These are phyloP conservation scores for Magnolia sinica DNA, from an alignment of 164 flowering plant genomes.

Conservation along the genomic window DNA sequence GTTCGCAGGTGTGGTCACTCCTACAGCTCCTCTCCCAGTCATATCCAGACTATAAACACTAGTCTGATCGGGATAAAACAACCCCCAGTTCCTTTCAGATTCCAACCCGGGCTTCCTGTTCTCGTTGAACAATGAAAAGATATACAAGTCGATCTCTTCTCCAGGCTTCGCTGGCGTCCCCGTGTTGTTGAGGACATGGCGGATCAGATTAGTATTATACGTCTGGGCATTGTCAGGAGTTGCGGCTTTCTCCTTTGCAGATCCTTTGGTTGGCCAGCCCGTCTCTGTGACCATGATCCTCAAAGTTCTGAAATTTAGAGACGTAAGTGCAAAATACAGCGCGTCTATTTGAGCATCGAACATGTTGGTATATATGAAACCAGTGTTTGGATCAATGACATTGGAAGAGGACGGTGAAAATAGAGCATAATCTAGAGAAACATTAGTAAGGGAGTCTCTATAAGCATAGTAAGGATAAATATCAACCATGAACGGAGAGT, in stretches of 20 bases:
- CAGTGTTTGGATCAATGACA: constrained; percentile 92
- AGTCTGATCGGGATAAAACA: constrained; percentile 90
- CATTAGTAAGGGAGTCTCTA: constrained; percentile 58
- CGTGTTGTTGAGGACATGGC: constrained; percentile 64
- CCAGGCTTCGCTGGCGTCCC: constrained; percentile 92
- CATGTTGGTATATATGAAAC: constrained; percentile 84
- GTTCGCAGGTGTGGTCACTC: constrained; percentile 33
- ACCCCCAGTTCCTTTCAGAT: constrained; percentile 99
- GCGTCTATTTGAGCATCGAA: constrained; percentile 97
- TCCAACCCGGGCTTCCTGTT: constrained; percentile 88
- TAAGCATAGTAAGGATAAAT: constrained; percentile 92
- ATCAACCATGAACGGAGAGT: constrained; percentile 90
- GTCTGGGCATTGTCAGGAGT: constrained; percentile 87
- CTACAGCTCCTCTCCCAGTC: constrained; percentile 58
- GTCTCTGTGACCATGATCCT: constrained; percentile 88
- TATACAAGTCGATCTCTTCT: constrained; percentile 66
- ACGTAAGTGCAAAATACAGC: constrained; percentile 67
- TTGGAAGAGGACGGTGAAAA: constrained; percentile 61
- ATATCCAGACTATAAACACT: constrained; percentile 77
- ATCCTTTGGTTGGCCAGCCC: constrained; percentile 98
- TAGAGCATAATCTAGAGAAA: constrained; percentile 80
- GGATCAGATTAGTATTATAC: constrained; percentile 81
- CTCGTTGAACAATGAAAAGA: constrained; percentile 93
- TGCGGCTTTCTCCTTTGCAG: constrained; percentile 84
- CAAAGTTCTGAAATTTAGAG: constrained; percentile 67